These are phyloP conservation scores for Aspergillus sojae DNA, from an alignment of 2,329 filamentous ascomycete species.

Conservation along the genomic window DNA sequence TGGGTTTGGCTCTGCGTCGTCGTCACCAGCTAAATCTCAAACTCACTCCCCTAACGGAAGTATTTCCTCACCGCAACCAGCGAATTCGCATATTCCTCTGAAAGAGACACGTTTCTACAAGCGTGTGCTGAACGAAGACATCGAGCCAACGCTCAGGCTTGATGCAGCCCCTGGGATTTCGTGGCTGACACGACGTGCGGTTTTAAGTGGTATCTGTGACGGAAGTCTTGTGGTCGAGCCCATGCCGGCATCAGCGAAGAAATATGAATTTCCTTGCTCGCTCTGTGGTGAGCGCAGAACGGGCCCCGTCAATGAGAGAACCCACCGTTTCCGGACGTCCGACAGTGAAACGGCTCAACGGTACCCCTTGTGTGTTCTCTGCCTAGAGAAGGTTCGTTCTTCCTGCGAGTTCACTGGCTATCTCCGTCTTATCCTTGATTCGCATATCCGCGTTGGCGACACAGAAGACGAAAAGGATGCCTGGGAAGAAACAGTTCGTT, in stretches of 20 bases:
- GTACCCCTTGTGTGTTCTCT: constrained; percentile 89
- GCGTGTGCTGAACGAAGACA: constrained; percentile 81
- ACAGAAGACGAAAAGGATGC: constrained; percentile 82
- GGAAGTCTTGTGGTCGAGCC: constrained; percentile 89
- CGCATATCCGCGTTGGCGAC: constrained; percentile 83
- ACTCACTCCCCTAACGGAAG: constrained; percentile 54
- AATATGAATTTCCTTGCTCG: constrained; percentile 70
- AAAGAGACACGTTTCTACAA: constrained; percentile 97
- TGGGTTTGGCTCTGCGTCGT: constrained; percentile 61
- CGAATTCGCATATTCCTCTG: constrained; percentile 57
- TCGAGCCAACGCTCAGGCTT: constrained; percentile 88
- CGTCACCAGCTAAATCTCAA: constrained; percentile 61
- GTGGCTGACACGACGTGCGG: constrained; percentile 86
- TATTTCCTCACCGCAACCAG: constrained; percentile 45
- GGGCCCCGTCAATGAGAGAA: constrained; percentile 71
- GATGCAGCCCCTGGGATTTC: constrained; percentile 89
- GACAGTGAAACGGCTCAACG: constrained; percentile 84
- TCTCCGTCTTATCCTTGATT: constrained; percentile 86
- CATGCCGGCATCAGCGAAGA: constrained; percentile 61
- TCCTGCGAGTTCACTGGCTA: constrained; percentile 94
- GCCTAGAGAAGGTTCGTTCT: constrained; percentile 77
- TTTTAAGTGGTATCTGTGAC: constrained; percentile 79
- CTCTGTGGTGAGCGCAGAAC: constrained; percentile 84
- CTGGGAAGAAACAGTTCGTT: constrained; percentile 90
- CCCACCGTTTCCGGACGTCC: constrained; percentile 84